Base-by-base conservation (phyloP, 2,329 filamentous ascomycete species). In the Aspergillus neotritici region DNA sequence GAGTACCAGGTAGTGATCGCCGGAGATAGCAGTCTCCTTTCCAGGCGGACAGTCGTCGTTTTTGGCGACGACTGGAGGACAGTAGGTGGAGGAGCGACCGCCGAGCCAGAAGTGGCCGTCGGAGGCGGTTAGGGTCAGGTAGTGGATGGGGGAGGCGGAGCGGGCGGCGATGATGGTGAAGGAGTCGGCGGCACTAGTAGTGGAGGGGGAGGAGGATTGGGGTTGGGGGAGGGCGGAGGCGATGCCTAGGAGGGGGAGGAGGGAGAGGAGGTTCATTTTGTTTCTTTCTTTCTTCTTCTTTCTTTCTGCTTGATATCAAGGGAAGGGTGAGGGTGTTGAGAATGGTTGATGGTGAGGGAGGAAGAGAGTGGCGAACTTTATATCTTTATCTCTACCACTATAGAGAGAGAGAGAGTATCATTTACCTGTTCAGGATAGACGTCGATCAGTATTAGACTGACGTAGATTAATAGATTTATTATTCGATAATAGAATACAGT, bases 61-160 rank as follows among this genome's bases (percentile, higher is more conserved):
- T 3, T 58, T 41, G 25, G 60, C 60, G 1, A 70, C 58, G 4
- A 56, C 39, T 3, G 53, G 47, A 1, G 76, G 75, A 57, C 75
- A 79, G 59, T 73, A 78, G 28, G 68, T 67, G 5, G 64, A 54
- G 8, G 74, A 61, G 4, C 60, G 46, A 12, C 67, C 68, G 16
- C 74, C 75, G 39, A 79, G 61, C 53, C 62, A 77, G 65, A 80
- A 77, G 40, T 65, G 63, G 21, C 57, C 53, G 15, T 66, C 66
- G 13, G 61, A 60, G 31, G 76, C 75, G 32, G 69, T 70, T 45
- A 79, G 57, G 10, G 63, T 51, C 28, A 63, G 61, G 10, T 69
- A 58, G 55, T 80, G 72, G 48, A 79, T 66, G 17, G 67, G 68
- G 4, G 71, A 73, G 34, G 61, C 70, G 37, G 67, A 70, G 54